Conservation (phyloP, 2,329 filamentous ascomycete species). For the Aspergillus spinulosporus region DNA sequence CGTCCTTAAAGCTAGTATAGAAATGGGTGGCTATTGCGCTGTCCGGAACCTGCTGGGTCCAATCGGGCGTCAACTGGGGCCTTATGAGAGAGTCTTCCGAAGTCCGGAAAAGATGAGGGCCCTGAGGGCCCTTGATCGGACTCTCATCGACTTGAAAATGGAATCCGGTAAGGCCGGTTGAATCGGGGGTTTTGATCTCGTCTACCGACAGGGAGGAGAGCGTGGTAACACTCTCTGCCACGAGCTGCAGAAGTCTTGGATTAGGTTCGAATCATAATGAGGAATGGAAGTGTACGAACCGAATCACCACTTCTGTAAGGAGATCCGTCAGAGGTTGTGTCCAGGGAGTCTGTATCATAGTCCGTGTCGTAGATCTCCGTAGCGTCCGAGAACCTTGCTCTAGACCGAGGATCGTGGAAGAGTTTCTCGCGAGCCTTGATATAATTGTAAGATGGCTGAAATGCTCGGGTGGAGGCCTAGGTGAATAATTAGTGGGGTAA, state of each 20-base stretch:
- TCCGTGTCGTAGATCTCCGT: slow-evolving; percentile 41
- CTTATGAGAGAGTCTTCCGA: slow-evolving; percentile 31
- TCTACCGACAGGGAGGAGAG: slow-evolving; percentile 72
- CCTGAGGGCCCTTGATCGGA: slow-evolving; percentile 74
- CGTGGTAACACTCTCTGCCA: slow-evolving; percentile 77
- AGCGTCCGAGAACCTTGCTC: slow-evolving; percentile 24
- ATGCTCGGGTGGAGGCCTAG: slow-evolving; percentile 2
- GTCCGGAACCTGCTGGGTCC: slow-evolving; percentile 20
- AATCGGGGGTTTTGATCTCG: slow-evolving; percentile 75
- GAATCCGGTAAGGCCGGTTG: slow-evolving; percentile 62
- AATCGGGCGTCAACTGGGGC: slow-evolving; percentile 21
- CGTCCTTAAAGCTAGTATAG: slow-evolving; percentile 15
- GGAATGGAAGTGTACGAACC: slow-evolving; percentile 9
- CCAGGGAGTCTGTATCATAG: slow-evolving; percentile 34
- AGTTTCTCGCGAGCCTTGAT: slow-evolving; percentile 20
- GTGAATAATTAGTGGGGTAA: neutral
- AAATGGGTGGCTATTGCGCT: slow-evolving; percentile 17
- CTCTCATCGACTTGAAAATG: slow-evolving; percentile 60
- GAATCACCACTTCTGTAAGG: slow-evolving; percentile 22
- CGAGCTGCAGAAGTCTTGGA: slow-evolving; percentile 53
- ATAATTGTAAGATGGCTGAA: slow-evolving; percentile 3
- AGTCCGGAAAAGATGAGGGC: slow-evolving; percentile 82
- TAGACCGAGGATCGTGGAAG: slow-evolving; percentile 9
- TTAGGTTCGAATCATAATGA: slow-evolving; percentile 4
- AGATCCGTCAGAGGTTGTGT: slow-evolving; percentile 22